phyloP scores from a whole-genome alignment of 495 filamentous ascomycete genomes.

The Neurospora sublineolata region DNA sequence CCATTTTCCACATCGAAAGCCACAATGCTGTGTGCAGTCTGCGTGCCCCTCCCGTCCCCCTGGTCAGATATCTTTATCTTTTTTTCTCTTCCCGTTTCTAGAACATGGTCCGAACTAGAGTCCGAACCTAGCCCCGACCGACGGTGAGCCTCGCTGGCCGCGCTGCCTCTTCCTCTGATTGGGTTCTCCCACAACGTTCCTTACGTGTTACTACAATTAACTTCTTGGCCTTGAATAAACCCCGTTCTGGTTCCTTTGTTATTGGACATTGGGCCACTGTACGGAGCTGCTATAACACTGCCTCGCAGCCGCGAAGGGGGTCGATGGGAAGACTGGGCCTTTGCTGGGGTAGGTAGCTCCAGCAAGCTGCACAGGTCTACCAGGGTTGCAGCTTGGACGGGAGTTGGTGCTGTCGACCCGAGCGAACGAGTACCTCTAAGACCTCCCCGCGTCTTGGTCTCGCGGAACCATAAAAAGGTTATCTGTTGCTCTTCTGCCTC shows the following conservation, averaged over 20 bases:
- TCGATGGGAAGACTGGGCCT: neutral
- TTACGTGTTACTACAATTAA: neutral
- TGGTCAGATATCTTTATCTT: neutral
- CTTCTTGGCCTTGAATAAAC: neutral
- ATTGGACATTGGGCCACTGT: neutral
- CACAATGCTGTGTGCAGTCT: neutral
- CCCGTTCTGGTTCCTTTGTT: neutral
- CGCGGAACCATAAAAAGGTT: neutral
- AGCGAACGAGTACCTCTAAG: neutral
- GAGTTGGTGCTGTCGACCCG: neutral
- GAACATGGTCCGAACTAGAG: neutral
- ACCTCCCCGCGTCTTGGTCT: neutral
- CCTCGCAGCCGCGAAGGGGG: neutral
- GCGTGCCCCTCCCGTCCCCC: neutral
- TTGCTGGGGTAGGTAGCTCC: neutral
- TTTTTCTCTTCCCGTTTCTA: neutral
- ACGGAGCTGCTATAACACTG: neutral
- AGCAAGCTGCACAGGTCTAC: neutral
- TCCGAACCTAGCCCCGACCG: neutral
- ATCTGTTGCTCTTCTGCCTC: neutral
- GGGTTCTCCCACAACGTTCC: neutral
- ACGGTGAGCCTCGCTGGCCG: neutral
- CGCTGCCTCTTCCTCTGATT: neutral
- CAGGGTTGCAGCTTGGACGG: neutral
- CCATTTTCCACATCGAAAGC: neutral